phyloP scores from a whole-genome alignment of 257 asterid genomes.

The Ehretia macrophylla region DNA sequence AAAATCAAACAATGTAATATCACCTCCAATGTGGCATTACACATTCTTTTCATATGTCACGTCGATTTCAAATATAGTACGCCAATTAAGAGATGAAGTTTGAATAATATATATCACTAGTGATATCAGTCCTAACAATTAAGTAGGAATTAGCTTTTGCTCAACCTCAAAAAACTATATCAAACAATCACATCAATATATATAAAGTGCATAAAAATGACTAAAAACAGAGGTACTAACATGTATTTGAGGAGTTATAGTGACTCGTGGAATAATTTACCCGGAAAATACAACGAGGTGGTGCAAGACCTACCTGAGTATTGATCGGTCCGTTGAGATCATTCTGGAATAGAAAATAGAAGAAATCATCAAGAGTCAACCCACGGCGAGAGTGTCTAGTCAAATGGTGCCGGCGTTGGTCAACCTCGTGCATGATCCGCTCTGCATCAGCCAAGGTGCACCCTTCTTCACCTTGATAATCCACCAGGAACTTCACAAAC shows the following conservation, averaged over 20 bases:
- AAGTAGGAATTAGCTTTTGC: background rate
- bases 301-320: constrained; percentile 35
- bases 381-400: constrained; percentile 26
- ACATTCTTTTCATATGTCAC: too few relatives aligned
- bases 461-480: constrained; percentile 58
- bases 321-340: constrained; percentile 84
- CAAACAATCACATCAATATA: too few relatives aligned
- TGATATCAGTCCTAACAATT: background rate
- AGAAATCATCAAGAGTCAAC: constrained; percentile 70
- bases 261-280: too few relatives aligned
- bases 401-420: constrained; percentile 48
- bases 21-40: too few relatives aligned
- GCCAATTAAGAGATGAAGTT: too few relatives aligned
- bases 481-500: constrained; percentile 51
- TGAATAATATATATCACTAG: too few relatives aligned
- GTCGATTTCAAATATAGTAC: too few relatives aligned
- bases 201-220: too few relatives aligned
- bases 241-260: too few relatives aligned
- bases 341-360: constrained; percentile 64
- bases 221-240: too few relatives aligned
- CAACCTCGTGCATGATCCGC: constrained; percentile 46
- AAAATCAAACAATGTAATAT: too few relatives aligned
- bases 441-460: constrained; percentile 53
- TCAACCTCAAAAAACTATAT: too few relatives aligned
- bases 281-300: background rate